Percentiles rank a stretch among this genome's conserved stretches.
phyloP scores from a whole-genome alignment of 805 yeast species.

The Kazachstania taianensis region DNA sequence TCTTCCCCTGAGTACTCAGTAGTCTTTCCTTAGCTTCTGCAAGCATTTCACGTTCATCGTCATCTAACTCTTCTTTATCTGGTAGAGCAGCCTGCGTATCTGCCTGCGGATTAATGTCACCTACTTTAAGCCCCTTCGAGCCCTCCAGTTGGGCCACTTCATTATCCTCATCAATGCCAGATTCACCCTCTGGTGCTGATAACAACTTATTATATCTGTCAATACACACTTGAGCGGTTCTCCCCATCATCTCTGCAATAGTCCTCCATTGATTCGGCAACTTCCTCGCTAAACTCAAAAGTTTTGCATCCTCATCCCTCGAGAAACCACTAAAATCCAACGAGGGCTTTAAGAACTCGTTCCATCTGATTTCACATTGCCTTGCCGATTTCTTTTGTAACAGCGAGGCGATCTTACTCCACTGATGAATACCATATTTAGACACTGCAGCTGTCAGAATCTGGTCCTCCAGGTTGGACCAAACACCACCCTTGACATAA shows the following conservation, averaged over 20 bases:
- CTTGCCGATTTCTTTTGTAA: conserved; percentile 77
- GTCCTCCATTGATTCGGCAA: conserved; percentile 94
- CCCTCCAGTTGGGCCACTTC: not conserved
- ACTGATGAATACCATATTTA: conserved; percentile 88
- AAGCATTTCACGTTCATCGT: conserved; percentile 84
- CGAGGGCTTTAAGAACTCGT: conserved; percentile 72
- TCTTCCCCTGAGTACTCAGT: conserved; percentile 88
- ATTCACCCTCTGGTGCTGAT: conserved; percentile 35
- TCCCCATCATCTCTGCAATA: conserved; percentile 67
- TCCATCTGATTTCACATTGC: conserved; percentile 91
- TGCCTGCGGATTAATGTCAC: conserved; percentile 58
- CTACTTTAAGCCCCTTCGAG: conserved; percentile 30
- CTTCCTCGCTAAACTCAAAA: conserved; percentile 53
- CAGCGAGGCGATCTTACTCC: conserved; percentile 87
- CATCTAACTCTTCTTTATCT: conserved; percentile 69
- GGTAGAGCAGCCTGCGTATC: conserved; percentile 77
- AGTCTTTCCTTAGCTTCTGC: conserved; percentile 90
- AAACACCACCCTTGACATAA: conserved; percentile 78
- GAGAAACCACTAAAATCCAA: conserved; percentile 61
- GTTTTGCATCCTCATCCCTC: conserved; percentile 61
- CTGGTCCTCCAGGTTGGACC: conserved; percentile 83
- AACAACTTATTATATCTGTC: conserved; percentile 62
- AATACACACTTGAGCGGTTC: conserved; percentile 81
- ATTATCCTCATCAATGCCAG: conserved; percentile 5
- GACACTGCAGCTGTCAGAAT: conserved; percentile 83